These are phyloP conservation scores for Amanita jacksonii DNA, from an alignment of 768 basidiomycete species.

Conservation along the genomic window DNA sequence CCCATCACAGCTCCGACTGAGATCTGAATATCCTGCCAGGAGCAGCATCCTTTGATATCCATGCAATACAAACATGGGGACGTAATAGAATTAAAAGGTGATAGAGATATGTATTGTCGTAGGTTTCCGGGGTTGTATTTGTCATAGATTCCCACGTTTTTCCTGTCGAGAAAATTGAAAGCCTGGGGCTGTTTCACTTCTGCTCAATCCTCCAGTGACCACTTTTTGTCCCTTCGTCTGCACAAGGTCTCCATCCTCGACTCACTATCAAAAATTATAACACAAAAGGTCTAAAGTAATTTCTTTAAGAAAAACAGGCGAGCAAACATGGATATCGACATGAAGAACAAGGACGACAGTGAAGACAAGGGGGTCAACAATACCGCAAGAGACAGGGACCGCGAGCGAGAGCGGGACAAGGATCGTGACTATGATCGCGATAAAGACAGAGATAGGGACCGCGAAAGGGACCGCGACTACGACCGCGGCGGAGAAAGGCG, in stretches of 20 bases:
- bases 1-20: neutral
- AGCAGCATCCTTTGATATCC: neutral
- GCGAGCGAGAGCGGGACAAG: slow-evolving; percentile 29
- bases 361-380: slow-evolving; percentile 49
- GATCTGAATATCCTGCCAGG: neutral
- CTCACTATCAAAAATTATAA: no score
- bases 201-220: neutral
- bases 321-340: slow-evolving; percentile 63
- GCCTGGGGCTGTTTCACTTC: slow-evolving; percentile 1
- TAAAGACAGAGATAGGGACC: slow-evolving; percentile 32
- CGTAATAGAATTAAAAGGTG: no score
- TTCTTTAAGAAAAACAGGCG: neutral
- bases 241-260: neutral
- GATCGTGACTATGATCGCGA: slow-evolving; percentile 37
- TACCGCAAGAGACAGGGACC: slow-evolving; percentile 33
- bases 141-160: neutral
- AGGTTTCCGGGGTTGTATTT: neutral
- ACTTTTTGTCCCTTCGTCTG: neutral
- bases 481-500: slow-evolving; percentile 34
- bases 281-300: neutral
- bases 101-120: no score
- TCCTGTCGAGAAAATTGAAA: neutral
- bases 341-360: slow-evolving; percentile 67
- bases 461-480: slow-evolving; percentile 31
- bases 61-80: no score